Percentiles rank a stretch among this genome's conserved stretches.
phyloP scores from a whole-genome alignment of 2,329 filamentous ascomycete genomes.

The Fusarium sp. region DNA sequence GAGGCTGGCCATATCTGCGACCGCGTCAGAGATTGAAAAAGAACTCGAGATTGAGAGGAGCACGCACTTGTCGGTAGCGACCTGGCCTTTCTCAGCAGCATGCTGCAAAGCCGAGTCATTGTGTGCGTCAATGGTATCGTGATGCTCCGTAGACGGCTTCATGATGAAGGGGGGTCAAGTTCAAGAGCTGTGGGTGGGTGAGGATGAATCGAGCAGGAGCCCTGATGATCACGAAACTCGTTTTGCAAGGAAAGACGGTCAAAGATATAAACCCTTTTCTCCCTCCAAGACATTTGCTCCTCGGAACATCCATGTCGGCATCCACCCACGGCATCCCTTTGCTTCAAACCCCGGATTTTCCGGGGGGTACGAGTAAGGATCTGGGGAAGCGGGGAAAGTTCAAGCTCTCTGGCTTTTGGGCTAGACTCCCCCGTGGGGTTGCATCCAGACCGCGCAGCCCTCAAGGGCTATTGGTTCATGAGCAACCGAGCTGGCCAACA shows the following conservation, averaged over 20 bases:
- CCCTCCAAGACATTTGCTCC: background rate
- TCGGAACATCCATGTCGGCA: conserved; percentile 1
- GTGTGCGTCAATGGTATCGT: background rate
- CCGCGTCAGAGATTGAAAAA: background rate
- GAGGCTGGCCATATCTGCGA: conserved; percentile 11
- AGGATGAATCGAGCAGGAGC: background rate
- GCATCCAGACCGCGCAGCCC: background rate
- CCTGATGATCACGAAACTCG: background rate
- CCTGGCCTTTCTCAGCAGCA: conserved; percentile 7
- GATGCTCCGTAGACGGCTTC: conserved; percentile 1
- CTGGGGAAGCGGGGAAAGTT: background rate
- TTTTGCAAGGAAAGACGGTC: background rate
- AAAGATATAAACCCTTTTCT: background rate
- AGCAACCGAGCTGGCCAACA: background rate
- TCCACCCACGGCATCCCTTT: background rate
- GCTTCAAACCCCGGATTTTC: background rate
- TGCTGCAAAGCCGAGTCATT: conserved; percentile 2
- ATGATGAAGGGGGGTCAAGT: background rate
- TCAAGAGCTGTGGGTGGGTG: background rate
- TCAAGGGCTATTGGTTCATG: background rate
- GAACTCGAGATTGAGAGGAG: background rate
- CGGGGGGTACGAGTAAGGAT: background rate
- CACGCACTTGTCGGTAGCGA: conserved; percentile 6
- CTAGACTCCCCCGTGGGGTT: background rate
- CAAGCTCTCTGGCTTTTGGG: background rate